Evolutionary conservation across 495 filamentous ascomycete species (phyloP).

Genomic region (Aspergillus heteromorphus): DNA sequence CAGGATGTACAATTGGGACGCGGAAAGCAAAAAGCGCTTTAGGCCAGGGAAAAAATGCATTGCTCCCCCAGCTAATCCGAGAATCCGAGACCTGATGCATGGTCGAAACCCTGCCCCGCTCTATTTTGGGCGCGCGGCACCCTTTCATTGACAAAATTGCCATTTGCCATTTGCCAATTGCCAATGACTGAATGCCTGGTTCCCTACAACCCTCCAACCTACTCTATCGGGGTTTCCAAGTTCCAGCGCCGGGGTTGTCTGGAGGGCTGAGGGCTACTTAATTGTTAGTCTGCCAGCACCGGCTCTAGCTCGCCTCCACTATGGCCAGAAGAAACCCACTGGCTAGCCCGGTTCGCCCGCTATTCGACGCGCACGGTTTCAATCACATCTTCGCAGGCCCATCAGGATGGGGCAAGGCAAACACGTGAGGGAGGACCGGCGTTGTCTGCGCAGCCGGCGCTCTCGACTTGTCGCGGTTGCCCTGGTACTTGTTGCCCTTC

Average conservation of each 20-base stretch:
- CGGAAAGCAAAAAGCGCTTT: background rate
- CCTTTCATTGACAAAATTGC: background rate
- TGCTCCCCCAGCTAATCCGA: background rate
- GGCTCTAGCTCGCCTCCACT: slow-evolving; percentile 10
- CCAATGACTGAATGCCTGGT: too few relatives aligned
- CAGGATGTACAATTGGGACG: background rate
- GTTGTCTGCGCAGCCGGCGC: slow-evolving; percentile 26
- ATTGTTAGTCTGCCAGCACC: slow-evolving; percentile 14
- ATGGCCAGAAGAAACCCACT: slow-evolving; percentile 20
- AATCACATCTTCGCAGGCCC: slow-evolving; percentile 6
- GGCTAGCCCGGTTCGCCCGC: slow-evolving; percentile 1
- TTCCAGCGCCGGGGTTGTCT: slow-evolving; percentile 7
- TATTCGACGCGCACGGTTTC: slow-evolving; percentile 12
- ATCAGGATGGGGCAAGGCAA: slow-evolving; percentile 23
- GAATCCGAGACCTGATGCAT: slow-evolving; percentile 11
- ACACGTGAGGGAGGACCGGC: slow-evolving; percentile 35
- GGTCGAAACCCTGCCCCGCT: slow-evolving; percentile 20
- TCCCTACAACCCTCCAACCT: background rate
- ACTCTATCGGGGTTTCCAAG: background rate
- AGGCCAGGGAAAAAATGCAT: slow-evolving; percentile 12
- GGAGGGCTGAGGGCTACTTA: slow-evolving; percentile 16
- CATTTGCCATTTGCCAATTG: too few relatives aligned
- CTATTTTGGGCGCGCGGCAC: slow-evolving; percentile 19
- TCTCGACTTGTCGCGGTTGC: slow-evolving; percentile 24
- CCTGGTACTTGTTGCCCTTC: slow-evolving; percentile 26